Base-by-base conservation (phyloP, 108 stramenopile species). In the Phaeodactylum tricornutum region DNA sequence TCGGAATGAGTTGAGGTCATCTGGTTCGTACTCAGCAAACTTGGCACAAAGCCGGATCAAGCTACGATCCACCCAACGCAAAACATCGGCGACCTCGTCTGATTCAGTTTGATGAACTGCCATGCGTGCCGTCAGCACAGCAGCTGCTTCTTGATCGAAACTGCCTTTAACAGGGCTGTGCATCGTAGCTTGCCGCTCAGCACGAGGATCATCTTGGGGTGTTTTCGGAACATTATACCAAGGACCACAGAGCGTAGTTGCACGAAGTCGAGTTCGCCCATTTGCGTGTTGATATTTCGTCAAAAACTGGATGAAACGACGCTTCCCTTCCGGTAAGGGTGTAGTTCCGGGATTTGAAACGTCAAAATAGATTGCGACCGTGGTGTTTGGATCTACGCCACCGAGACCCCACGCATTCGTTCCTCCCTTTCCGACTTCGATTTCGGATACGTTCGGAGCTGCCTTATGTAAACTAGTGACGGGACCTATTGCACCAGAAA, bases 71-170 rank as follows among this genome's bases (percentile, higher is more conserved):
- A 98, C 72, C 97, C 97, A 99, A 29, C 97, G 92, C 57, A 99
- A 71, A 30, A 98, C 90, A 69, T 99, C 99, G 4, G 77, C 84
- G 23, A 96, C 75, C 58, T 96, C 96, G 55, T 97, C 96, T 11
- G 83, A 77, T 56, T 94, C 93, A 11, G 93, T 85, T 38, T 95
- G 74, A 44, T 91, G 67, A 8, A 97, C 94, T 14, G 97, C 97
- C 36, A 97, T 66, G 25, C 99, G 85, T 2, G 99, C 92, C 45
- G 95, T 84, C 47, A 97, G 75, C 16, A 98, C 96, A 11, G 96
- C 96, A 3, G 99, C 97, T 17, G 99, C 99, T 58, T 98, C 97
- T 62, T 99, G 99, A 71, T 99, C 99, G 69, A 97, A 99, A 41
- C 80, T 68, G 46, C 57, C 55, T 15, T 85, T 90, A 39, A 99